These are phyloP conservation scores for Keithomyces neogunnii DNA, from an alignment of 2,329 filamentous ascomycete species.

Conservation along the genomic window DNA sequence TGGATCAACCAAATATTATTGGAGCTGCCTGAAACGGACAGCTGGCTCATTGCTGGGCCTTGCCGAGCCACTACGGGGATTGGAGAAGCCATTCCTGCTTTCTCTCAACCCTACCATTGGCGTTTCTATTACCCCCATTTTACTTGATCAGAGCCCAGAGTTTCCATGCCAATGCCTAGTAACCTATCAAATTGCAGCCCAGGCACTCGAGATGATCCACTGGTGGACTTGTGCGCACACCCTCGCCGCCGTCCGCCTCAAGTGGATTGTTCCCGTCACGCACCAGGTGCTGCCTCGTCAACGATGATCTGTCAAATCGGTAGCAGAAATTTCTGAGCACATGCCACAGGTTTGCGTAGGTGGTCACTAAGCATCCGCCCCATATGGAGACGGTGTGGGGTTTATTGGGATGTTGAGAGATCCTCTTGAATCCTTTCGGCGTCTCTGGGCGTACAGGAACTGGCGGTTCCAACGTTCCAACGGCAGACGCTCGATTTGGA, in stretches of 20 bases:
- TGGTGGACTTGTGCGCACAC: not conserved
- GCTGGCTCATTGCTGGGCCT: not conserved
- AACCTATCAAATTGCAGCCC: not conserved
- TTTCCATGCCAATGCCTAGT: not conserved
- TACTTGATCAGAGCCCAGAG: conserved; percentile 22
- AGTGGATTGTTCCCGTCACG: not conserved
- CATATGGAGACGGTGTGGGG: too few relatives aligned
- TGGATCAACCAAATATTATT: not conserved
- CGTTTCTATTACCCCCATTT: conserved; percentile 29
- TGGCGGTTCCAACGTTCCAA: too few relatives aligned
- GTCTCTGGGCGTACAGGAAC: too few relatives aligned
- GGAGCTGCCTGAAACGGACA: not conserved
- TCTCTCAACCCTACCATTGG: conserved; percentile 12
- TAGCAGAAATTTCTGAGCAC: not conserved
- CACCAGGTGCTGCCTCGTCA: not conserved
- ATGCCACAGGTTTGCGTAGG: not conserved
- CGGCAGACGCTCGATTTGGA: too few relatives aligned
- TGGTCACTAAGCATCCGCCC: not conserved
- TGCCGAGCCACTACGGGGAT: conserved; percentile 1
- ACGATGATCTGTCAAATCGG: not conserved
- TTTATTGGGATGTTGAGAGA: too few relatives aligned
- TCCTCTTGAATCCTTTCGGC: too few relatives aligned
- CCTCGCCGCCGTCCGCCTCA: not conserved
- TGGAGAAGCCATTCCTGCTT: conserved; percentile 11
- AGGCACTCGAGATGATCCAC: not conserved